A percentile compares a stretch with the other conserved stretches of the same genome.
Evolutionary conservation across 306 rosid species (phyloP).

Genomic region (Prunus mira): DNA sequence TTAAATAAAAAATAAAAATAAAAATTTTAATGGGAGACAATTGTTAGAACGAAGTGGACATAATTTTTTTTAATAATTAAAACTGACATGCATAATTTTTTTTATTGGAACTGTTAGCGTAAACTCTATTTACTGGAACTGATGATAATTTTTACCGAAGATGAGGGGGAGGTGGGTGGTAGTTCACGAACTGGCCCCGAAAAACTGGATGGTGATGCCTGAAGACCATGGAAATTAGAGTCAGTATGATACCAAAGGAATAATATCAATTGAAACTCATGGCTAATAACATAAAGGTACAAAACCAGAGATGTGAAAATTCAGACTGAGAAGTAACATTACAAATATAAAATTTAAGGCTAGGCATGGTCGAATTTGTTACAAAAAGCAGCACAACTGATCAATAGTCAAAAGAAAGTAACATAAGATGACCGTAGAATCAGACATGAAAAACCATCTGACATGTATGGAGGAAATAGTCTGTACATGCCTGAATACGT

Average conservation of each 20-base stretch:
- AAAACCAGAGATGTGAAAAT: too few relatives aligned
- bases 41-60: not conserved
- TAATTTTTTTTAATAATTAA: too few relatives aligned
- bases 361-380: not conserved
- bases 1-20: not conserved
- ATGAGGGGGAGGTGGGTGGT: conserved; percentile 54
- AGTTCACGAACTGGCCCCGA: conserved; percentile 46
- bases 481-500: conserved; percentile 54
- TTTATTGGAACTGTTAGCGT: not conserved
- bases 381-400: not conserved
- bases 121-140: not conserved
- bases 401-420: not conserved
- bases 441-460: not conserved
- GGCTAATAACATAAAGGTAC: too few relatives aligned
- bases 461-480: not conserved
- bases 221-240: conserved; percentile 15
- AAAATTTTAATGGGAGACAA: not conserved
- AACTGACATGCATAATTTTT: not conserved
- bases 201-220: conserved; percentile 59
- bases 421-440: not conserved
- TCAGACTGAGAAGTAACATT: too few relatives aligned
- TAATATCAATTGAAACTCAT: not conserved
- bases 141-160: conserved; percentile 30
- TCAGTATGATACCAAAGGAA: conserved; percentile 5
- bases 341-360: too few relatives aligned